phyloP scores from a whole-genome alignment of 2,329 filamentous ascomycete species.

The Zymoseptoria pseudotritici region DNA sequence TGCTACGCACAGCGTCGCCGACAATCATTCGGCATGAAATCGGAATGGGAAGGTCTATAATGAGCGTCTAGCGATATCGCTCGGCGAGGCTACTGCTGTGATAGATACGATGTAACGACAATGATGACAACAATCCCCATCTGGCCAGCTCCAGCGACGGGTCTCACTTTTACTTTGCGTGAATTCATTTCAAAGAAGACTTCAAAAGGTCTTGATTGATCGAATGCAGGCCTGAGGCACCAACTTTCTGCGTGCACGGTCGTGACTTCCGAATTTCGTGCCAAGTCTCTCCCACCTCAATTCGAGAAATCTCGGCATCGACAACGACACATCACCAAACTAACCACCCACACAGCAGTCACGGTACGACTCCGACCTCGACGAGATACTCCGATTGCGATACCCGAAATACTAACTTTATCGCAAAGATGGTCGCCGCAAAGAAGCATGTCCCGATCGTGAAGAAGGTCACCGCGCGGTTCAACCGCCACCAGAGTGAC shows the following conservation, averaged over 20 bases:
- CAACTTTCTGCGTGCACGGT: not conserved
- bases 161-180: not conserved
- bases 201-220: not conserved
- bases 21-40: slow-evolving; percentile 4
- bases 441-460: slow-evolving; percentile 99
- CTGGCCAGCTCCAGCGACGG: not conserved
- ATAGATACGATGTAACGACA: not conserved
- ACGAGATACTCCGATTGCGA: not conserved
- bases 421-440: slow-evolving; percentile 83
- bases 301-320: not conserved
- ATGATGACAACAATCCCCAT: not conserved
- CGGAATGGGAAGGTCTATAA: slow-evolving; percentile 7
- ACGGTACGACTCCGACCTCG: slow-evolving; percentile 10
- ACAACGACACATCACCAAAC: slow-evolving; percentile 2
- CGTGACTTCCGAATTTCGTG: not conserved
- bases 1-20: slow-evolving; percentile 18
- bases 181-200: not conserved
- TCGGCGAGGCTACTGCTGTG: not conserved
- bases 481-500: slow-evolving; percentile 96
- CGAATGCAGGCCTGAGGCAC: not conserved
- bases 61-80: slow-evolving; percentile 8
- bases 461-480: slow-evolving; percentile 99
- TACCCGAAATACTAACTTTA: slow-evolving; percentile 1
- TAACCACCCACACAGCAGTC: slow-evolving; percentile 14
- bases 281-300: not conserved